Evolutionary conservation across 169 alveolate genomes (phyloP).

Genomic region (Plasmodium vinckei): DNA sequence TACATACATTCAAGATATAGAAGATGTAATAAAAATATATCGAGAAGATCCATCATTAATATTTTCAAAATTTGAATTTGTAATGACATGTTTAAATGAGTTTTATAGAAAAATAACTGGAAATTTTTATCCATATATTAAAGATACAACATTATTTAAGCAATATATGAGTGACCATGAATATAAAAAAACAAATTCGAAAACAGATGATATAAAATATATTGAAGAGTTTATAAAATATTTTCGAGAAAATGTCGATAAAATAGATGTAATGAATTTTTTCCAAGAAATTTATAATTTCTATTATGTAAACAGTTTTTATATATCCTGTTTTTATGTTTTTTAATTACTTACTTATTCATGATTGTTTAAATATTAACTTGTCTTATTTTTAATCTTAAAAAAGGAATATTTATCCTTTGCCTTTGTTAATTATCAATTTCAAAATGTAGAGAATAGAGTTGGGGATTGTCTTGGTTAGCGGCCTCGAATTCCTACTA

Average conservation of each 20-base stretch:
- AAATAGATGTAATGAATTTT: constrained; percentile 1
- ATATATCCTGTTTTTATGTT: constrained; percentile 6
- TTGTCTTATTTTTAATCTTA: neutral
- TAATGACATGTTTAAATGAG: constrained; percentile 19
- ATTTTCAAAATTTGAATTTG: constrained; percentile 5
- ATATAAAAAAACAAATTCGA: neutral
- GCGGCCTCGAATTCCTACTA: constrained; percentile 24
- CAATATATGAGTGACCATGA: neutral
- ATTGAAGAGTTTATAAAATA: constrained; percentile 22
- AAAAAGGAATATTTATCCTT: neutral
- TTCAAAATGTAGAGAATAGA: too few species aligned
- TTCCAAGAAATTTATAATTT: constrained; percentile 9
- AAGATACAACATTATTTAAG: constrained; percentile 6
- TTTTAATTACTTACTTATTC: neutral
- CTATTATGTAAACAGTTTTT: constrained; percentile 2
- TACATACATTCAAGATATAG: constrained; percentile 8
- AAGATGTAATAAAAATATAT: neutral
- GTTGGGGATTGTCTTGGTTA: too few species aligned
- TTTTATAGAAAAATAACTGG: constrained; percentile 30
- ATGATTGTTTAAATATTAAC: too few species aligned
- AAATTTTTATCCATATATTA: constrained; percentile 23
- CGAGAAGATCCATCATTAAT: neutral
- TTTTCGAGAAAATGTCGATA: neutral
- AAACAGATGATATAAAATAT: neutral
- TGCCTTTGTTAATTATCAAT: neutral